Evolutionary conservation across 2,329 filamentous ascomycete genomes (phyloP), one percentile per base, ranked within the genome.

Genomic region (Thelonectria discophora): DNA sequence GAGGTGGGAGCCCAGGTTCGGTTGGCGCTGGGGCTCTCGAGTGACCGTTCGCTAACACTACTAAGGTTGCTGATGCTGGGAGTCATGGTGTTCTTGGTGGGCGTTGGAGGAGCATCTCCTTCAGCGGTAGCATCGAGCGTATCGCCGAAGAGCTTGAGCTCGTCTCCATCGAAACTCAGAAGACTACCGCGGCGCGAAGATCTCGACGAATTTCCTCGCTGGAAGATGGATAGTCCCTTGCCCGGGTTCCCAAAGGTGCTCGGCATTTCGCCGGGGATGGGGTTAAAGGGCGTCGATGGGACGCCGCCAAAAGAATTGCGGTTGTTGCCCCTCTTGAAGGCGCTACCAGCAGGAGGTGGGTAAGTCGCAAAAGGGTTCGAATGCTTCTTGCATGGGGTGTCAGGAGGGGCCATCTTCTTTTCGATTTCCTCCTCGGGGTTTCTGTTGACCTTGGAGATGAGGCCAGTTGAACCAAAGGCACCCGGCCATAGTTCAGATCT

Each of bases 341-440:
- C 81, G 67, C 84, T 89, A 54, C 87, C 88, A 12, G 81, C 80
- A 1, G 81, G 81, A 1, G 83, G 85, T 1, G 88, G 87, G 76
- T 86, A 86, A 53, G 90, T 87, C 69, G 90, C 83, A 78, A 94
- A 87, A 59, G 90, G 80, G 67, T 87, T 89, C 5, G 84, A 81
- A 55, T 90, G 89, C 74, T 95, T 93, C 81, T 98, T 99, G 78
- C 95, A 98, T 1, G 95, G 95, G 1, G 95, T 99, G 74, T 98
- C 95, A 1, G 95, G 94, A 83, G 97, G 94, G 30, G 86, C 84
- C 71, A 86, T 80, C 73, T 90, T 88, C 76, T 84, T 80, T 78
- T 72, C 81, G 78, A 66, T 72, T 76, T 81, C 85, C 53, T 92
- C 86, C 68, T 97, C 92, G 0, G 89, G 86, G 74, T 92, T 89